Conservation (phyloP, 306 rosid species). For the Acacia confusa region DNA sequence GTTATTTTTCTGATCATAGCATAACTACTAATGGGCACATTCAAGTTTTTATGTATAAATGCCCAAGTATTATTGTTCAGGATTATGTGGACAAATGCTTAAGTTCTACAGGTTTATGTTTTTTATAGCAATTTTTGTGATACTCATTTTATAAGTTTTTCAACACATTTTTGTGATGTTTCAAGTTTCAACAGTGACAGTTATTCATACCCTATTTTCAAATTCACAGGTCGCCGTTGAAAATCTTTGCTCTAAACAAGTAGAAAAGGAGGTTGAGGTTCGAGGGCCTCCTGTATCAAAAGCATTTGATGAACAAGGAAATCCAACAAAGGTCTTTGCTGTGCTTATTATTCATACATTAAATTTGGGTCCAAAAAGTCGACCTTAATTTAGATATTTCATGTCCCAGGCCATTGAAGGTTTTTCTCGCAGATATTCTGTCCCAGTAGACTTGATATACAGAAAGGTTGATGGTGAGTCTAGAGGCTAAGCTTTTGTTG, state of each 20-base stretch:
- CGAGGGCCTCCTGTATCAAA: slow-evolving; percentile 96
- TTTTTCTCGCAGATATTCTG: slow-evolving; percentile 79
- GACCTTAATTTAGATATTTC: slow-evolving; percentile 35
- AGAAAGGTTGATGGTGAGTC: slow-evolving; percentile 83
- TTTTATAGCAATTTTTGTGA: slow-evolving; percentile 1
- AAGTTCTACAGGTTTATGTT: not conserved
- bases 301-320: slow-evolving; percentile 83
- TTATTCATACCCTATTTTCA: slow-evolving; percentile 17
- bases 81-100: slow-evolving; percentile 10
- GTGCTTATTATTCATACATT: slow-evolving; percentile 9
- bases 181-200: not conserved
- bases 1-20: not conserved
- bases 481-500: slow-evolving; percentile 13
- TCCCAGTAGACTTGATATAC: slow-evolving; percentile 60
- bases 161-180: not conserved
- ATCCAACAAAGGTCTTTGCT: slow-evolving; percentile 76
- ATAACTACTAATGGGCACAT: not conserved
- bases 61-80: not conserved
- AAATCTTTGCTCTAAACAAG: slow-evolving; percentile 67
- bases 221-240: slow-evolving; percentile 65
- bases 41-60: not conserved
- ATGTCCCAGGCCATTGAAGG: slow-evolving; percentile 83
- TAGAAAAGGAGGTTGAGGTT: slow-evolving; percentile 76
- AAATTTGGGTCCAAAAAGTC: slow-evolving; percentile 15
- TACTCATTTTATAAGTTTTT: not conserved